Base-by-base conservation (phyloP, 805 yeast genomes). In the Priceomyces carsonii region DNA sequence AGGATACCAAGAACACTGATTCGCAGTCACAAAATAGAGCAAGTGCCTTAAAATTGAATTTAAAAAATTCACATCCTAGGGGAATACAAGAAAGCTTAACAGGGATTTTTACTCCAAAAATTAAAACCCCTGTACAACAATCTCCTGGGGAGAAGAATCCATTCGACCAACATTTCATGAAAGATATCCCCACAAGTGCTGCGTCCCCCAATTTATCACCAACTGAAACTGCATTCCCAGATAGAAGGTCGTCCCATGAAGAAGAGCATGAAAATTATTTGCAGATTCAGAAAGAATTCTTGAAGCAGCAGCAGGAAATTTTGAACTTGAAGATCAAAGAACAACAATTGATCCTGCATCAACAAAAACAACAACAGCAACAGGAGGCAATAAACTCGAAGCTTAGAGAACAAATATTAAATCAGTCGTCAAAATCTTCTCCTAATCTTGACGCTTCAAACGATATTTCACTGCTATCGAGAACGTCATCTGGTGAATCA, bases 41-140 rank as follows among this genome's bases (percentile, higher is more conserved):
- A 15, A 27, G 34, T 6, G 38, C 34, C 12, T 26, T 27, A 8
- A 16, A 22, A 10, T 27, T 42, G 12, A 36, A 36, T 15, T 35
- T 43, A 10, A 20, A 27, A 7, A 31, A 36, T 17, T 30, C 23
- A 15, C 33, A 12, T 6, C 24, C 32, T 18, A 8, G 12, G 8
- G 18, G 13, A 6, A 8, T 9, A 12, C 20, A 29, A 8, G 26
- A 38, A 3, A 47, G 57, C 12, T 58, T 66, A 26, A 46, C 49
- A n/a, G 72, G 67, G 3, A 57, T 63, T 15, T 65, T 61, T 34
- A 64, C 71, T 0, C 71, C 73, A 6, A 47, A 44, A 5, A 53
- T 67, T 17, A 52, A 46, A 30, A 62, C 71, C 0, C 73, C 73
- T 2, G 16, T 24, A 2, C 40, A 45, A 14, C 49, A 48, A 14